Percentiles rank a stretch among this genome's conserved stretches.
Evolutionary conservation across 148 eudicot genomes (phyloP).

Genomic region (Amaranthus cruentus): DNA sequence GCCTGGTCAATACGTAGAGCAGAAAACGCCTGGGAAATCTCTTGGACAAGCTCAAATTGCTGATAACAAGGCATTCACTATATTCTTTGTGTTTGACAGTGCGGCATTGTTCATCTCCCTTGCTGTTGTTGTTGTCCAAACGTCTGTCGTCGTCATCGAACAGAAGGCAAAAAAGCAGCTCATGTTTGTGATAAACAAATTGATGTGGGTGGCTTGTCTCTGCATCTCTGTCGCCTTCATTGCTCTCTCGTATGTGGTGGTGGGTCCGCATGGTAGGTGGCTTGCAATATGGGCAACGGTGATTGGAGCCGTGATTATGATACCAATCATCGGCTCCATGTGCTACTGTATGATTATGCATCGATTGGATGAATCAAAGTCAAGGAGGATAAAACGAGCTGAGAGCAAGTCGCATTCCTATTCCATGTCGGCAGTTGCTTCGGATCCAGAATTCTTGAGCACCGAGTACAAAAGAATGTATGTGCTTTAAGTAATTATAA

Average conservation of each 20-base stretch:
- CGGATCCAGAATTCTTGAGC: constrained; percentile 62
- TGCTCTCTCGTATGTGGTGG: constrained; percentile 77
- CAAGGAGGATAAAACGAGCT: constrained; percentile 54
- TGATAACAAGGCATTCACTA: constrained; percentile 52
- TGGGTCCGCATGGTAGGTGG: constrained; percentile 69
- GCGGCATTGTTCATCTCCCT: constrained; percentile 77
- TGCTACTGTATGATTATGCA: constrained; percentile 71
- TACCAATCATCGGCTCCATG: constrained; percentile 86
- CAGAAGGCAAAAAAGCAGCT: constrained; percentile 87
- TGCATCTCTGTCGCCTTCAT: constrained; percentile 81
- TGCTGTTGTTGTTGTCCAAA: constrained; percentile 97
- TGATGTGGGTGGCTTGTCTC: constrained; percentile 95
- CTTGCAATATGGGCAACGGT: constrained; percentile 77
- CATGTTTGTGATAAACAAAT: constrained; percentile 92
- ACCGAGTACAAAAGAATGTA: constrained; percentile 74
- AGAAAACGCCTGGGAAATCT: constrained; percentile 26
- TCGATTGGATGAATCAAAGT: constrained; percentile 57
- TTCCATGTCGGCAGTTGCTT: constrained; percentile 51
- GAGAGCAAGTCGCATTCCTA: constrained; percentile 59
- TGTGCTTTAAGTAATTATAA: constrained; percentile 49
- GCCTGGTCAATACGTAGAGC: constrained; percentile 80
- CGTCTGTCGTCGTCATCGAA: constrained; percentile 87
- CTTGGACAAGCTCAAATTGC: constrained; percentile 85
- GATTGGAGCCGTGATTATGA: constrained; percentile 77
- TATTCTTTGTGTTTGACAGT: constrained; percentile 84